Evolutionary conservation across 2,329 filamentous ascomycete species (phyloP), one percentile per base, ranked within the genome.

Genomic region (Magnaporthales sp.): DNA sequence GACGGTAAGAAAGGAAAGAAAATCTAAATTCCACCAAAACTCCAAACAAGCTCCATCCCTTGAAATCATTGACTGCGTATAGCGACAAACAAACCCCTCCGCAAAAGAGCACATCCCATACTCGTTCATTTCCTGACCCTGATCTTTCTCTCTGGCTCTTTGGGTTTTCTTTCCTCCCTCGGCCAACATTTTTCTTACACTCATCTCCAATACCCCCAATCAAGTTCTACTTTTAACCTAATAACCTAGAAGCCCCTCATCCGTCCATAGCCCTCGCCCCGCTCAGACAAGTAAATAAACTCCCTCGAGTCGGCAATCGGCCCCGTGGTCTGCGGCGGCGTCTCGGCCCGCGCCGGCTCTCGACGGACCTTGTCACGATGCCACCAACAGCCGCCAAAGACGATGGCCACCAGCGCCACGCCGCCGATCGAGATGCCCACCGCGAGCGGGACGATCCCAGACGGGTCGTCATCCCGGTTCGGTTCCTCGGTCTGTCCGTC

Each of bases 381-480:
- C 38, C 54, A 29, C 63, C 63, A 65, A 22, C 54, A 26, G 9
- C 63, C 63, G 46, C 54, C 27, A 8, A 27, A 27, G 19, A 32
- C 38, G 29, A 54, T 54, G n/a, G 51, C 63, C 31, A 54, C 63
- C 19, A 65, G 29, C 10, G 63, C 63, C 7, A 30, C 19, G 26
- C 32, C 63, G 4, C 63, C 63, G 26, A 65, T 58, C 15, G 46
- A 58, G 27, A 65, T 27, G 10, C 63, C 63, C 13, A 65, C 63
- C 4, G 63, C 63, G n/a, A 65, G 63, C 29, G 63, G 63, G 29
- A 65, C 31, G 24, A 54, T 29, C 9, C 51, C 63, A 27, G n/a
- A 31, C 9, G 46, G 19, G 27, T 65, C 63, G 26, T 54, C 19
- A 9, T 46, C 32, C 4, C 54, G 63, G 11, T 22, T 24, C 22